phyloP scores from a whole-genome alignment of 202 grass and related monocot genomes.

The Saccharum hybrid region DNA sequence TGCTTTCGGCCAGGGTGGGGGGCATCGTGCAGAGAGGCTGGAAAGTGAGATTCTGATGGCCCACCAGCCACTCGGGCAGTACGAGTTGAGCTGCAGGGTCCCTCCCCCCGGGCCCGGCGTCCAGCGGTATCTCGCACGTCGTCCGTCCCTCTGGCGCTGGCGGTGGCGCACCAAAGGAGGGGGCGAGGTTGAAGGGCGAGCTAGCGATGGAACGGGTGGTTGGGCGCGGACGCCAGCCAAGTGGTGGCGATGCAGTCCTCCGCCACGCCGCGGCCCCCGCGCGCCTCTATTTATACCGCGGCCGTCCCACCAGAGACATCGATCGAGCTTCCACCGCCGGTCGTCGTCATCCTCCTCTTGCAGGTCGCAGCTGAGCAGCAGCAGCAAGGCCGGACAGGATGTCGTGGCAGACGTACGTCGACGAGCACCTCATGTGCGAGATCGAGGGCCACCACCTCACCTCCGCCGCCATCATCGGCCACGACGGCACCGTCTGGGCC shows the following conservation, averaged over 20 bases:
- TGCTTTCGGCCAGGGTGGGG: constrained; percentile 43
- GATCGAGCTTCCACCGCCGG: neutral
- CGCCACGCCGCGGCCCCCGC: neutral
- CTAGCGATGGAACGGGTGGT: constrained; percentile 52
- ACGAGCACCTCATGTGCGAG: constrained; percentile 83
- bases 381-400: constrained; percentile 25
- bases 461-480: constrained; percentile 72
- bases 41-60: constrained; percentile 55
- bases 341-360: neutral
- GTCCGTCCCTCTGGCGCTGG: neutral
- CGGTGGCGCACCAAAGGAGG: constrained; percentile 31
- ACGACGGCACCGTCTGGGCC: constrained; percentile 72
- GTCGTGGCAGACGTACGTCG: constrained; percentile 83
- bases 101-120: neutral
- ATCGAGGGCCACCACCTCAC: constrained; percentile 70
- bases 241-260: constrained; percentile 16
- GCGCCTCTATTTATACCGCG: constrained; percentile 48
- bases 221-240: neutral
- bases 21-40: constrained; percentile 33
- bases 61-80: constrained; percentile 25
- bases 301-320: neutral
- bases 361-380: neutral
- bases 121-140: neutral
- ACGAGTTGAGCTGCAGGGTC: neutral
- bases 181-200: constrained; percentile 55